phyloP scores from a whole-genome alignment of 2,329 filamentous ascomycete genomes.

The Trichothecium sympodiale region DNA sequence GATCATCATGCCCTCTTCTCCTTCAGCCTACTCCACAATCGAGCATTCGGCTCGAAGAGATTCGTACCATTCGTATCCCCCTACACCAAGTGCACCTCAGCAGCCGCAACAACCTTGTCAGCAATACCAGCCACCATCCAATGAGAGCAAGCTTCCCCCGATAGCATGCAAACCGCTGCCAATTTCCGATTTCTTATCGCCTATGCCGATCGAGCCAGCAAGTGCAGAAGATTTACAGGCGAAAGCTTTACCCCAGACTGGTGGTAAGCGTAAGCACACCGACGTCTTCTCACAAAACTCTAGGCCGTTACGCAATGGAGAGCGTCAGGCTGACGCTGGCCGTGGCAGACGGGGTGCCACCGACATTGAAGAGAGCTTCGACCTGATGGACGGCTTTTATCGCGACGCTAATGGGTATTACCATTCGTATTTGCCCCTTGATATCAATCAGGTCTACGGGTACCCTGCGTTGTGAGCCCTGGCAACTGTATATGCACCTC shows the following conservation, averaged over 20 bases:
- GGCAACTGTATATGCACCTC: no score
- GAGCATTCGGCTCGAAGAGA: constrained; percentile 16
- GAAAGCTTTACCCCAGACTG: no score
- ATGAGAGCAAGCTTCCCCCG: no score
- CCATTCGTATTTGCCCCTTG: no score
- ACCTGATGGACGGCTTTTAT: no score
- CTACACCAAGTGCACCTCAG: constrained; percentile 18
- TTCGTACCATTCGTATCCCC: constrained; percentile 17
- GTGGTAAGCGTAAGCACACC: constrained; percentile 26
- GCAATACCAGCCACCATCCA: no score
- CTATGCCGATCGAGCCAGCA: neutral
- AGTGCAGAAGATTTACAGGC: no score
- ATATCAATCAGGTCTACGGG: no score
- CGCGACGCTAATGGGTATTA: no score
- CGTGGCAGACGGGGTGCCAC: constrained; percentile 2
- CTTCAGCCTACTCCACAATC: constrained; percentile 18
- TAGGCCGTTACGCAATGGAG: constrained; percentile 23
- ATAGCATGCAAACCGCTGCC: constrained; percentile 18
- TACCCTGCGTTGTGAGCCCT: no score
- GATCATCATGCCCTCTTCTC: constrained; percentile 25
- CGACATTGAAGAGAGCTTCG: no score
- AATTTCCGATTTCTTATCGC: no score
- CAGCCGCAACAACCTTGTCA: constrained; percentile 12
- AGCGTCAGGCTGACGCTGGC: constrained; percentile 23
- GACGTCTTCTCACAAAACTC: constrained; percentile 19